Evolutionary conservation across 495 filamentous ascomycete genomes (phyloP).

Genomic region (Penicillium steckii): DNA sequence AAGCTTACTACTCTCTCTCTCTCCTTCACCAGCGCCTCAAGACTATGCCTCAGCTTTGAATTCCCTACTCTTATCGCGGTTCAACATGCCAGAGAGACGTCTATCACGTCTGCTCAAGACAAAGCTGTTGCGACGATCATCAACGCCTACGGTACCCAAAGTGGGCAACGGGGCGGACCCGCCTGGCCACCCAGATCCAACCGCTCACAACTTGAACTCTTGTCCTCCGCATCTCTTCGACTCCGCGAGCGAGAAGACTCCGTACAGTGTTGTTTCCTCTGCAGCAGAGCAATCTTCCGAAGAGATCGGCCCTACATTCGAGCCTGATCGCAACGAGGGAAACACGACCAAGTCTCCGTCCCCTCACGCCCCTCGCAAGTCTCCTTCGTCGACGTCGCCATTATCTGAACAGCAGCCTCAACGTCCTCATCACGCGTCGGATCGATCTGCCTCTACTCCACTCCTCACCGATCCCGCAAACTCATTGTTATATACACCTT

Average conservation of each 20-base stretch:
- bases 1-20: not conserved
- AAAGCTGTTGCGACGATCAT: conserved; percentile 41
- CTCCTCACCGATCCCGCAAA: conserved; percentile 15
- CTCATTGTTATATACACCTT: conserved; percentile 22
- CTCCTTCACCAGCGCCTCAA: not conserved
- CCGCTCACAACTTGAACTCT: conserved; percentile 14
- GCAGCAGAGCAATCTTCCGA: conserved; percentile 11
- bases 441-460: conserved; percentile 9
- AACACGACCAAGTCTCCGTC: conserved; percentile 5
- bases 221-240: conserved; percentile 18
- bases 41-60: conserved; percentile 8
- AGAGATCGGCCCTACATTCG: conserved; percentile 7
- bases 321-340: conserved; percentile 6
- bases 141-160: conserved; percentile 30
- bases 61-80: conserved; percentile 7
- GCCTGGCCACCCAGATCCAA: conserved; percentile 27
- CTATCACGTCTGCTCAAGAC: conserved; percentile 38
- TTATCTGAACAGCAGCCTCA: conserved; percentile 9
- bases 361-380: not conserved
- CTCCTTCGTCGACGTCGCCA: conserved; percentile 8
- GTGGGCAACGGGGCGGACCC: conserved; percentile 30
- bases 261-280: conserved; percentile 25
- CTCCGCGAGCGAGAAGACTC: conserved; percentile 24
- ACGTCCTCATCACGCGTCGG: conserved; percentile 5
- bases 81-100: conserved; percentile 35